Evolutionary conservation across 129 eudicot species (phyloP), one percentile per base, ranked within the genome.

Genomic region (Mikania micrantha): DNA sequence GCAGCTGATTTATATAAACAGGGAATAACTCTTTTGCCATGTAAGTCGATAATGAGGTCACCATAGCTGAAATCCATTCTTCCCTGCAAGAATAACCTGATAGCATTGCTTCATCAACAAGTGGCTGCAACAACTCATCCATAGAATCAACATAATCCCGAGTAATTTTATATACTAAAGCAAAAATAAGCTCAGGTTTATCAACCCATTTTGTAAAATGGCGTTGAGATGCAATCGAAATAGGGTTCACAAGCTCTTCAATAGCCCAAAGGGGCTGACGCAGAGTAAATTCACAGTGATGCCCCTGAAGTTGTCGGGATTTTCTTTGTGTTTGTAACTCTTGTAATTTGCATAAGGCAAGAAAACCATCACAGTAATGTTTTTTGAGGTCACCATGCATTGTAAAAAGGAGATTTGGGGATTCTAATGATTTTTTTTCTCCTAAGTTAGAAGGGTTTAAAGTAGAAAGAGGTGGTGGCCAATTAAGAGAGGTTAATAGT

Each of bases 61-160:
- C 99, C 84, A 94, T 85, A 2, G 90, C 85, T 42, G 99, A 86
- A 48, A 94, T 83, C 99, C 99, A 94, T 78, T 94, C 99, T 84
- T 94, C 99, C 48, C 97, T 84, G 70, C 99, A 88, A 65, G 96
- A 88, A 73, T 93, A 93, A 39, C 96, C 99, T 2, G 85, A 78
- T 21, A 93, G 76, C 90, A 83, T 86, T 40, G 99, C 99, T 79
- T 93, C 88, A 66, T 94, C 97, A 60, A 94, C 88, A 25, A 94
- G 79, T 21, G 99, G 99, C 69, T 94, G 99, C 73, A 94, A 76
- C 49, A 94, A 82, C 48, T 94, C 99, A 58, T 94, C 99, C 91
- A 89, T 79, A 0, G 93, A 82, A 72, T 87, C 97, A 12, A 94
- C 87, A 74, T 86, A 89, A 78, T 94, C 99, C 49, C 87, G 83